phyloP scores from a whole-genome alignment of 2,329 filamentous ascomycete species.

The Alternaria viburni region DNA sequence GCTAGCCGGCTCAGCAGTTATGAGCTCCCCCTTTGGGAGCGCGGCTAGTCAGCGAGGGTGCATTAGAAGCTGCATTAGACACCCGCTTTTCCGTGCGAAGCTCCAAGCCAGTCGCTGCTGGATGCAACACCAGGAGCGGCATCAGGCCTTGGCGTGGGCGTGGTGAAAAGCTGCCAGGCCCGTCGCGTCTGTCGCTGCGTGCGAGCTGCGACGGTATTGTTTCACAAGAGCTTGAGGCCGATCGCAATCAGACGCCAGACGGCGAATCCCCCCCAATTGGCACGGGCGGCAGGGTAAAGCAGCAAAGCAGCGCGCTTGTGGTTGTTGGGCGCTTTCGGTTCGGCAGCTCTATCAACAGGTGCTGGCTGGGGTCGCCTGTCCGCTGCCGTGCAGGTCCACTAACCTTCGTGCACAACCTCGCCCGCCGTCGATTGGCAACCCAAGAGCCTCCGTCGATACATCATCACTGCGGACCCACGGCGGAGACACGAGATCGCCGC shows the following conservation, averaged over 20 bases:
- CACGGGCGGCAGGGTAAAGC: not conserved
- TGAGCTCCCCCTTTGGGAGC: slow-evolving; percentile 19
- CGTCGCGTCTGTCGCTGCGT: not conserved
- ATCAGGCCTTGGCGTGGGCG: not conserved
- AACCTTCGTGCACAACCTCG: slow-evolving; percentile 24
- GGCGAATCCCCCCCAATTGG: not conserved
- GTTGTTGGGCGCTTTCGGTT: slow-evolving; percentile 13
- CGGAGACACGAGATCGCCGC: slow-evolving; percentile 18
- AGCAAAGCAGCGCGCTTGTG: not conserved
- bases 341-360: slow-evolving; percentile 7
- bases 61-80: slow-evolving; percentile 14
- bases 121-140: slow-evolving; percentile 10
- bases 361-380: slow-evolving; percentile 15
- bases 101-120: slow-evolving; percentile 14
- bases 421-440: slow-evolving; percentile 3
- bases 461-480: slow-evolving; percentile 27
- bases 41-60: slow-evolving; percentile 14
- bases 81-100: slow-evolving; percentile 24
- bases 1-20: slow-evolving; percentile 5
- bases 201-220: slow-evolving; percentile 1
- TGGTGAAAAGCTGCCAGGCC: slow-evolving; percentile 7
- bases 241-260: not conserved
- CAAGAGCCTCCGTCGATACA: slow-evolving; percentile 15
- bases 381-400: slow-evolving; percentile 22
- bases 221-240: not conserved